Evolutionary conservation across 371 early-diverging fungal genomes (phyloP).

Genomic region (Gilbertella persicaria): DNA sequence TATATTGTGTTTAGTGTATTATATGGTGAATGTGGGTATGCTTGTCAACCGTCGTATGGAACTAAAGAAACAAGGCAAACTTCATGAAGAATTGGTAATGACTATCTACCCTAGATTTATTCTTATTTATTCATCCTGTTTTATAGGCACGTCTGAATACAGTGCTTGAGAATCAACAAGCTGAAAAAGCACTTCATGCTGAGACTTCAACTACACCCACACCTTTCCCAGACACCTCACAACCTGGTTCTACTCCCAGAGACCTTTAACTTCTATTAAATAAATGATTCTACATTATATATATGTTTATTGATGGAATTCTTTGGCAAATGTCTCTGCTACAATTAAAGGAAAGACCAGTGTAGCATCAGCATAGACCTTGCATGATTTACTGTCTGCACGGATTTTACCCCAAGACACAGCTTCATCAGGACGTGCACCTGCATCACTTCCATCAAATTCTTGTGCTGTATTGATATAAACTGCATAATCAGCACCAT

Average conservation of each 20-base stretch:
- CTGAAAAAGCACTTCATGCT: conserved; percentile 33
- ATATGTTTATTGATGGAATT: conserved; percentile 15
- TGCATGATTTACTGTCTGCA: conserved; percentile 84
- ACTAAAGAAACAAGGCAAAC: conserved; percentile 47
- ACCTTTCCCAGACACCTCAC: conserved; percentile 33
- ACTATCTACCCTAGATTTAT: background rate
- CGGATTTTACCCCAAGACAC: conserved; percentile 99
- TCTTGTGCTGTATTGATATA: conserved; percentile 99
- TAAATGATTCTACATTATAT: background rate
- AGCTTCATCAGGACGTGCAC: conserved; percentile 99
- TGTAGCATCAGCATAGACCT: conserved; percentile 95
- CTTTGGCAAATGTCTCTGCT: conserved; percentile 90
- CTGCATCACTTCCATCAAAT: conserved; percentile 99
- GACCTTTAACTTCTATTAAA: too few species aligned
- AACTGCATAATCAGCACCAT: conserved; percentile 99
- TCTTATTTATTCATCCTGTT: background rate
- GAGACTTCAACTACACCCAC: conserved; percentile 48
- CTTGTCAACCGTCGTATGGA: conserved; percentile 60
- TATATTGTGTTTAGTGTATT: conserved; percentile 57
- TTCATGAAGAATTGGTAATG: conserved; percentile 52
- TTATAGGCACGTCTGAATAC: conserved; percentile 33
- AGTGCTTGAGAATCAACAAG: conserved; percentile 11
- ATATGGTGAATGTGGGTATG: conserved; percentile 78
- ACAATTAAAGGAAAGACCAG: conserved; percentile 96
- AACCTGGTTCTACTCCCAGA: conserved; percentile 38